These are phyloP conservation scores for Coemansia sp. DNA, from an alignment of 192 early-diverging fungal species.

Conservation along the genomic window DNA sequence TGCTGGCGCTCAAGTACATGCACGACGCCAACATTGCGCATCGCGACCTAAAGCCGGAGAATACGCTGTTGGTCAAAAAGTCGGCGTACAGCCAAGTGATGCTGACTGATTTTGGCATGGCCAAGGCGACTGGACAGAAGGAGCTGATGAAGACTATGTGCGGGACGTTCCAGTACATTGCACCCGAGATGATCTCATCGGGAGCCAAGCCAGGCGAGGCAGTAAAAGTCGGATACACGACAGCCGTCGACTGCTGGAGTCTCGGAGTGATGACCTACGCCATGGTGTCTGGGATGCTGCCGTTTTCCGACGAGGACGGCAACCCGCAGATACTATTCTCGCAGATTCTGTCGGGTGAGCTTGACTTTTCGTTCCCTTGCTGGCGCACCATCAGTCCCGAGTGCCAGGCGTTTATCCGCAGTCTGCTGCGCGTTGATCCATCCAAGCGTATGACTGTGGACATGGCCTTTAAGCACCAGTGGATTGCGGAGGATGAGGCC, in stretches of 20 bases:
- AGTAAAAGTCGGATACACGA: conserved; percentile 57
- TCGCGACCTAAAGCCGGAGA: conserved; percentile 80
- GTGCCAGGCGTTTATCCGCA: conserved; percentile 52
- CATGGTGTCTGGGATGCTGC: conserved; percentile 60
- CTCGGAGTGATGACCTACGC: conserved; percentile 86
- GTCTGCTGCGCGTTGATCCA: conserved; percentile 51
- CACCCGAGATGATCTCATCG: conserved; percentile 72
- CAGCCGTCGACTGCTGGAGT: conserved; percentile 69
- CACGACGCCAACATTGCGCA: conserved; percentile 82
- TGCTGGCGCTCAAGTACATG: conserved; percentile 77
- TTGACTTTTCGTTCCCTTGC: conserved; percentile 46
- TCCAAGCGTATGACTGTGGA: conserved; percentile 58
- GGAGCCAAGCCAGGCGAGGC: conserved; percentile 37
- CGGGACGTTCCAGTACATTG: conserved; percentile 82
- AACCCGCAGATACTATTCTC: conserved; percentile 45
- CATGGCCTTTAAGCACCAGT: conserved; percentile 59
- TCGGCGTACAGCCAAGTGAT: conserved; percentile 64
- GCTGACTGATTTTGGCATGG: conserved; percentile 91
- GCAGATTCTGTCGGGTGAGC: conserved; percentile 50
- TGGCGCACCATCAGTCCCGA: conserved; percentile 56
- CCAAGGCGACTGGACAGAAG: conserved; percentile 73
- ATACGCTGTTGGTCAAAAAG: conserved; percentile 62
- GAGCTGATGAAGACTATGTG: conserved; percentile 87
- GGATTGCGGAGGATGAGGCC: conserved; percentile 54
- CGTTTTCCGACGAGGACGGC: conserved; percentile 54